Conservation (phyloP, 345 rosid genomes). For the Trapa bicornis region DNA sequence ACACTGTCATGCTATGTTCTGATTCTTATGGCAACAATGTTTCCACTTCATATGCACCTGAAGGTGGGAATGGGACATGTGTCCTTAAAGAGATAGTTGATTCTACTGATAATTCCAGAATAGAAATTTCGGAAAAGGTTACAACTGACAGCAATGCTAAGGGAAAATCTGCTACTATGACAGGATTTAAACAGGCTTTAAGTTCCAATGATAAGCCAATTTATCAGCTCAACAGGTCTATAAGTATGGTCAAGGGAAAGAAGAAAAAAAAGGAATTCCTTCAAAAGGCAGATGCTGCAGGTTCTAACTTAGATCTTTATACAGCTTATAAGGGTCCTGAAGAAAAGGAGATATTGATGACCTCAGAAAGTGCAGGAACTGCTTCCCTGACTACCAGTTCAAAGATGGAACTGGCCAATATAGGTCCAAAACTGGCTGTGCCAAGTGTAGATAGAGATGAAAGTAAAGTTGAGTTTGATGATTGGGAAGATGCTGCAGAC, state of each 20-base stretch:
- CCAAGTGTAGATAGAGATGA: constrained; percentile 21
- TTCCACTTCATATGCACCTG: constrained; percentile 9
- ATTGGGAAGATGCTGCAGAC: constrained; percentile 98
- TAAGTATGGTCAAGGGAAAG: constrained; percentile 21
- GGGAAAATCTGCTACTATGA: constrained; percentile 22
- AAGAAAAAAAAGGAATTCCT: constrained; percentile 56
- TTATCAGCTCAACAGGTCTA: constrained; percentile 21
- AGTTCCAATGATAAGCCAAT: constrained; percentile 40
- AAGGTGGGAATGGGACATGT: not conserved
- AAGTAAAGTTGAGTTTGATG: constrained; percentile 65
- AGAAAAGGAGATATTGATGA: constrained; percentile 40
- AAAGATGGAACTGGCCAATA: constrained; percentile 26
- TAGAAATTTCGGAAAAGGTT: constrained; percentile 21
- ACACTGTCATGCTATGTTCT: not conserved
- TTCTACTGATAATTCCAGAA: constrained; percentile 11
- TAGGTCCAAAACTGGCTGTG: constrained; percentile 15
- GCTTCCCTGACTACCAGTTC: constrained; percentile 15
- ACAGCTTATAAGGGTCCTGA: constrained; percentile 85
- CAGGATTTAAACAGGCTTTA: constrained; percentile 17
- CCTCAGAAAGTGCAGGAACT: constrained; percentile 23
- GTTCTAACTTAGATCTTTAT: constrained; percentile 70
- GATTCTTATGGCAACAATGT: constrained; percentile 12
- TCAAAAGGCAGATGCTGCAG: constrained; percentile 92
- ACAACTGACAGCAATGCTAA: constrained; percentile 22
- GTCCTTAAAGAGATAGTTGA: constrained; percentile 12